Percentiles rank a stretch among this genome's conserved stretches.
Evolutionary conservation across 1,284 basidiomycete species (phyloP).

Genomic region (Ganoderma meredithae): DNA sequence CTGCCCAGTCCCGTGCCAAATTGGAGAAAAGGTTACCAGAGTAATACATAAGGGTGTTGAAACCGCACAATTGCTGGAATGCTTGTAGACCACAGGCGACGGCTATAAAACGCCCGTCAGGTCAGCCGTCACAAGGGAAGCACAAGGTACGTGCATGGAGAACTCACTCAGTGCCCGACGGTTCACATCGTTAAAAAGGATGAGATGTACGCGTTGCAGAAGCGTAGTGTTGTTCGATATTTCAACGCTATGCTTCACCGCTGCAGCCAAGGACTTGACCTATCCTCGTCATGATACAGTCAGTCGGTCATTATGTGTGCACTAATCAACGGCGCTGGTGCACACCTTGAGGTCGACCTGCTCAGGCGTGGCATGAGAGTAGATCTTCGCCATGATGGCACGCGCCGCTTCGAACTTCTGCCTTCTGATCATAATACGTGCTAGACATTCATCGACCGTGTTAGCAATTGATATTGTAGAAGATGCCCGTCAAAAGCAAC

Average conservation of each 20-base stretch:
- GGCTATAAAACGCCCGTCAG: conserved; percentile 48
- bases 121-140: background rate
- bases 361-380: conserved; percentile 66
- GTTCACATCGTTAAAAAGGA: conserved; percentile 65
- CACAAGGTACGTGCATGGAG: background rate
- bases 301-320: background rate
- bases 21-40: conserved; percentile 43
- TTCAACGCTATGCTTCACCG: conserved; percentile 71
- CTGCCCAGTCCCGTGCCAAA: background rate
- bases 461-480: background rate
- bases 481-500: conserved; percentile 33
- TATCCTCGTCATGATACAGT: conserved; percentile 33
- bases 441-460: conserved; percentile 43
- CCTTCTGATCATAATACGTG: conserved; percentile 73
- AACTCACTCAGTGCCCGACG: conserved; percentile 74
- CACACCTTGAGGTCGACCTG: conserved; percentile 73
- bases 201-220: conserved; percentile 59
- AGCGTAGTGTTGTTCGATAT: conserved; percentile 71
- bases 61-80: conserved; percentile 83
- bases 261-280: conserved; percentile 65
- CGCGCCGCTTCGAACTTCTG: conserved; percentile 58
- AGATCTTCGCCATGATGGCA: conserved; percentile 68
- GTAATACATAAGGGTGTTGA: conserved; percentile 76
- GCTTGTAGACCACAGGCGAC: conserved; percentile 84
- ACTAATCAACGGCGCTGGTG: background rate